A percentile compares a stretch with the other conserved stretches of the same genome.
Evolutionary conservation across 192 early-diverging fungal species (phyloP).

Genomic region (Gaertneriomyces sp.): DNA sequence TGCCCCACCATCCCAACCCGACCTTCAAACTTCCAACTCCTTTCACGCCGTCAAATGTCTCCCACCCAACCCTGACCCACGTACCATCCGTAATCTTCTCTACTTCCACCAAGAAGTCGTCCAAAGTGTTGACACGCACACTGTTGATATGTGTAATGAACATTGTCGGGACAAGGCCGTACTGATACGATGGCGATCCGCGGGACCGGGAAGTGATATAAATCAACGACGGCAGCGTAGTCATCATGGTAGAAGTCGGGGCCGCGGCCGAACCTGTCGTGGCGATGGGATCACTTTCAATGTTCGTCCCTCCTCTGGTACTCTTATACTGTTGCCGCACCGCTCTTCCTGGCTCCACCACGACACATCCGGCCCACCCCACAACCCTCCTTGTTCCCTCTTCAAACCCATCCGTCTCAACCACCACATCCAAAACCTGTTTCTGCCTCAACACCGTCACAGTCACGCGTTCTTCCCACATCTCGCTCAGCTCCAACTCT

Average conservation of each 20-base stretch:
- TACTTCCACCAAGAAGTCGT: slow-evolving; percentile 72
- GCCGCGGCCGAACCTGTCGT: too few relatives aligned
- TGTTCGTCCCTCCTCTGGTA: too few relatives aligned
- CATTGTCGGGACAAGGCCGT: slow-evolving; percentile 41
- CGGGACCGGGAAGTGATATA: slow-evolving; percentile 44
- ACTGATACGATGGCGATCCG: slow-evolving; percentile 48
- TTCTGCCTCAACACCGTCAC: slow-evolving; percentile 66
- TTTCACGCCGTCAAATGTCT: slow-evolving; percentile 74
- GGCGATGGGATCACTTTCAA: too few relatives aligned
- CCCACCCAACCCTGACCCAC: slow-evolving; percentile 71
- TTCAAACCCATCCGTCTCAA: slow-evolving; percentile 56
- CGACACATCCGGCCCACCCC: slow-evolving; percentile 68
- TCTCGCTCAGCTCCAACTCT: slow-evolving; percentile 34
- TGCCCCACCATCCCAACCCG: slow-evolving; percentile 66
- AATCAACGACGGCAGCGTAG: slow-evolving; percentile 34
- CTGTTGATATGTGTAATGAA: slow-evolving; percentile 49
- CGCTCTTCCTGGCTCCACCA: too few relatives aligned
- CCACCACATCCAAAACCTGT: slow-evolving; percentile 57
- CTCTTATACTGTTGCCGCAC: slow-evolving; percentile 22
- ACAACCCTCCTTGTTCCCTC: slow-evolving; percentile 61
- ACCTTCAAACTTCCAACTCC: slow-evolving; percentile 70
- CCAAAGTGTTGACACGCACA: slow-evolving; percentile 63
- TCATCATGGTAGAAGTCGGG: too few relatives aligned
- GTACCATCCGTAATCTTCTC: slow-evolving; percentile 49
- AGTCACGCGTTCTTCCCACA: slow-evolving; percentile 31